Evolutionary conservation across 2,329 filamentous ascomycete species (phyloP).

Genomic region (Dothideomycetidae sp.): DNA sequence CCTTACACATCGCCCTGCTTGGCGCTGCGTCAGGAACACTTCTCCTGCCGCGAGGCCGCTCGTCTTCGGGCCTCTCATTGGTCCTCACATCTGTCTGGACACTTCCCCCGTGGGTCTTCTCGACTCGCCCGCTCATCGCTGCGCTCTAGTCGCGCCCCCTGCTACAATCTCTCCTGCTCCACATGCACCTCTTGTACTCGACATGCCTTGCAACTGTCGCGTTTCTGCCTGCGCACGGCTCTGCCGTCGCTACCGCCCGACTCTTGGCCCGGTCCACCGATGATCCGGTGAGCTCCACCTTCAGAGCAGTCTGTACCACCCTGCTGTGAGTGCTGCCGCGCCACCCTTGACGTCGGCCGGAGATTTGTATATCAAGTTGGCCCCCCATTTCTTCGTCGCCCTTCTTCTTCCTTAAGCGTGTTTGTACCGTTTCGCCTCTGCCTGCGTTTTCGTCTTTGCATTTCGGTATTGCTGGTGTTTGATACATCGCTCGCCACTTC

Average conservation of each 20-base stretch:
- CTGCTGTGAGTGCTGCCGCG: no score
- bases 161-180: background rate
- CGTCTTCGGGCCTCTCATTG: no score
- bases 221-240: background rate
- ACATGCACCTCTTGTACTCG: background rate
- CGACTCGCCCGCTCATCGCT: no score
- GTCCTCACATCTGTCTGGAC: background rate
- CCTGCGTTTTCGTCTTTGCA: conserved; percentile 1
- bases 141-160: background rate
- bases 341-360: background rate
- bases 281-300: background rate
- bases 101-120: background rate
- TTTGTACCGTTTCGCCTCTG: background rate
- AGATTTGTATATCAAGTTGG: background rate
- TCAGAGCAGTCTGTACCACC: background rate
- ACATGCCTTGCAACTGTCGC: background rate
- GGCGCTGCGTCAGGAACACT: no score
- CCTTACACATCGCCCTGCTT: no score
- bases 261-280: background rate
- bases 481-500: conserved; percentile 8
- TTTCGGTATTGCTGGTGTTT: conserved; percentile 7
- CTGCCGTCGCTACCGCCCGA: background rate
- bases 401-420: background rate
- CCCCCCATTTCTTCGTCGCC: background rate
- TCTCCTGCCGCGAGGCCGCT: no score